Evolutionary conservation across 495 filamentous ascomycete species (phyloP).

Genomic region (Hyaloscypha finlandica): DNA sequence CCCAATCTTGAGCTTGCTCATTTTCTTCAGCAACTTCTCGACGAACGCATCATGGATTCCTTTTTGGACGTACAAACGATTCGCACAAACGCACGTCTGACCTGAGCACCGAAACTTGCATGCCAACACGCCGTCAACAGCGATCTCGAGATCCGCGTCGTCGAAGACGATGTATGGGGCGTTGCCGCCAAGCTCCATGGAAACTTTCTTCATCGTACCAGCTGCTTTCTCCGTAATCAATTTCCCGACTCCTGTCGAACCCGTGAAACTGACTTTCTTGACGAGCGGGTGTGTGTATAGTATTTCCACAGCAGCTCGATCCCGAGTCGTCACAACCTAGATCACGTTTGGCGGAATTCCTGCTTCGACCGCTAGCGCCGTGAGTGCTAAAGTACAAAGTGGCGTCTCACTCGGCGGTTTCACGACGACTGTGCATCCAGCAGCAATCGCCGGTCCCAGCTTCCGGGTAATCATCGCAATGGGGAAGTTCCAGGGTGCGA

Average conservation of each 20-base stretch:
- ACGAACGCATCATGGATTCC: slow-evolving; percentile 76
- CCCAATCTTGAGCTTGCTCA: slow-evolving; percentile 74
- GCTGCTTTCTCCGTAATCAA: slow-evolving; percentile 78
- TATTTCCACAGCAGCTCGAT: slow-evolving; percentile 56
- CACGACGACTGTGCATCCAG: slow-evolving; percentile 61
- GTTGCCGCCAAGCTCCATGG: slow-evolving; percentile 85
- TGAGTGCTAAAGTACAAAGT: slow-evolving; percentile 51
- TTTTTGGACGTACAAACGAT: slow-evolving; percentile 75
- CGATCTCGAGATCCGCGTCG: slow-evolving; percentile 76
- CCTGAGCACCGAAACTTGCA: slow-evolving; percentile 83
- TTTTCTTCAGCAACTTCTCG: slow-evolving; percentile 65
- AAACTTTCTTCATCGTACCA: slow-evolving; percentile 78
- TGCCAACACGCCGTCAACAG: slow-evolving; percentile 69
- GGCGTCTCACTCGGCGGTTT: slow-evolving; percentile 67
- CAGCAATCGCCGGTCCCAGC: slow-evolving; percentile 39
- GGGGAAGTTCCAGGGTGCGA: slow-evolving; percentile 49
- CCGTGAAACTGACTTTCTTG: slow-evolving; percentile 85
- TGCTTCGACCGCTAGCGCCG: slow-evolving; percentile 54
- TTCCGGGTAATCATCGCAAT: slow-evolving; percentile 46
- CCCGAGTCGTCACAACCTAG: slow-evolving; percentile 57
- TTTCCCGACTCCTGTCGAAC: slow-evolving; percentile 80
- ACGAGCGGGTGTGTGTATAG: slow-evolving; percentile 60
- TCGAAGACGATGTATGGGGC: slow-evolving; percentile 91
- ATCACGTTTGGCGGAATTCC: slow-evolving; percentile 57
- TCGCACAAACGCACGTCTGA: slow-evolving; percentile 80